Evolutionary conservation across 2,329 filamentous ascomycete species (phyloP).

Genomic region (Alternaria postmessia): DNA sequence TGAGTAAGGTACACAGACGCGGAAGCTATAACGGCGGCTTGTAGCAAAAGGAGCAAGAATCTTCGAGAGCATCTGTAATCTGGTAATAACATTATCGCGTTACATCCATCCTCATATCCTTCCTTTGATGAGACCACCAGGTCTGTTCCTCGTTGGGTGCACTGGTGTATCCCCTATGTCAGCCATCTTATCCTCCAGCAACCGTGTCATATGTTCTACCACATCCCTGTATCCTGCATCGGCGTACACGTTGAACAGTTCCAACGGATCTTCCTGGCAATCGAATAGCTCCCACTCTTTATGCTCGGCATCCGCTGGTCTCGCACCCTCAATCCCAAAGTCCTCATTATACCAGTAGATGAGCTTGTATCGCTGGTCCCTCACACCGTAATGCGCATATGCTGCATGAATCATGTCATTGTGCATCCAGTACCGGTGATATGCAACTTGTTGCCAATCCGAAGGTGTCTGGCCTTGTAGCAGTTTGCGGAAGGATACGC

Average conservation of each 20-base stretch:
- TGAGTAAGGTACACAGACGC: neutral
- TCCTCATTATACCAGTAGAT: conserved; percentile 66
- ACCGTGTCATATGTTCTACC: conserved; percentile 44
- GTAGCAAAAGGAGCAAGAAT: neutral
- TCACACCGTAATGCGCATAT: conserved; percentile 62
- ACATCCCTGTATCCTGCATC: conserved; percentile 42
- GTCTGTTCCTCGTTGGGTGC: conserved; percentile 13
- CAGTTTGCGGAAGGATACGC: conserved; percentile 54
- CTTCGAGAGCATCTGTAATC: neutral
- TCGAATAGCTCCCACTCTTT: conserved; percentile 66
- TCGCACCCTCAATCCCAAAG: conserved; percentile 57
- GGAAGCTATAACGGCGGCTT: neutral
- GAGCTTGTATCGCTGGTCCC: conserved; percentile 62
- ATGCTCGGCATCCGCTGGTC: conserved; percentile 50
- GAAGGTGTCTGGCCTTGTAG: conserved; percentile 51
- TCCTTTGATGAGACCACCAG: neutral
- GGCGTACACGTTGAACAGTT: conserved; percentile 56
- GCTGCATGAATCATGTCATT: conserved; percentile 60
- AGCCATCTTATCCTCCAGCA: conserved; percentile 58
- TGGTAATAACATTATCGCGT: neutral
- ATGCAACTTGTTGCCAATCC: conserved; percentile 62
- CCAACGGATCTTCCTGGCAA: conserved; percentile 58
- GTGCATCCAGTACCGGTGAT: conserved; percentile 67
- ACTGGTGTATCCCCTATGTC: conserved; percentile 60
- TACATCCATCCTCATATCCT: neutral